Base-by-base conservation (phyloP, 768 basidiomycete genomes). In the Nevesoporus exiguus region DNA sequence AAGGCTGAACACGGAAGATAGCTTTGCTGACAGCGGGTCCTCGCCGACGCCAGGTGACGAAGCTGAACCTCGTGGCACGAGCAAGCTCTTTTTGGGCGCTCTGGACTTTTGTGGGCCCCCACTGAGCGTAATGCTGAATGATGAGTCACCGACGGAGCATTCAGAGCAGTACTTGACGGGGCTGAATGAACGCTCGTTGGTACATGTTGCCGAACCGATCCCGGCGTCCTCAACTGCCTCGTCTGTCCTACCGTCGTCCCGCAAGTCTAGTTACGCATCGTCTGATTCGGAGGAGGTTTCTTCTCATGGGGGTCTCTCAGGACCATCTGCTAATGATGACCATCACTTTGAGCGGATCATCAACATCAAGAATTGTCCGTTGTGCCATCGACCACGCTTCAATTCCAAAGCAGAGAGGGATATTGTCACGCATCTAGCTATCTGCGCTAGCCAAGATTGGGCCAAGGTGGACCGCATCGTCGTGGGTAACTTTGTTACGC, bases 401-500 rank as follows among this genome's bases (percentile, higher is more conserved):
- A 89, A 82, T 70, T 80, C 83, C 49, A 93, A 93, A 69, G 91
- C 85, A 0, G 97, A 98, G 71, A 77, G 93, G 63, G 95, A 97
- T 67, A 97, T 98, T 63, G 77, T 99, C 49, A 98, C 97, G 22
- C 96, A 99, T 70, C 73, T 99, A n/a, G 97, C 94, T 1, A 83
- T 98, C 10, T 99, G 96, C 63, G 94, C 97, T 10, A 90, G 87
- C 58, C 82, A 86, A 61, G 97, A 98, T 68, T 98, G 95, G 93
- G 84, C 80, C 34, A 81, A 85, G 55, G 87, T 98, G 27, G 88
- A 97, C 63, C 71, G 86, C 57, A 92, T 98, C 59, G 84, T 97
- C 41, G 94, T 96, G 13, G 87, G 90, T 17, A 94, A 96, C 66
- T 99, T 91, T 60, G 95, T 98, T 3, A 98, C 95, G 0, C 87